Conservation (phyloP, 164 flowering plant species). For the grape (Vitis vinifera) region DNA sequence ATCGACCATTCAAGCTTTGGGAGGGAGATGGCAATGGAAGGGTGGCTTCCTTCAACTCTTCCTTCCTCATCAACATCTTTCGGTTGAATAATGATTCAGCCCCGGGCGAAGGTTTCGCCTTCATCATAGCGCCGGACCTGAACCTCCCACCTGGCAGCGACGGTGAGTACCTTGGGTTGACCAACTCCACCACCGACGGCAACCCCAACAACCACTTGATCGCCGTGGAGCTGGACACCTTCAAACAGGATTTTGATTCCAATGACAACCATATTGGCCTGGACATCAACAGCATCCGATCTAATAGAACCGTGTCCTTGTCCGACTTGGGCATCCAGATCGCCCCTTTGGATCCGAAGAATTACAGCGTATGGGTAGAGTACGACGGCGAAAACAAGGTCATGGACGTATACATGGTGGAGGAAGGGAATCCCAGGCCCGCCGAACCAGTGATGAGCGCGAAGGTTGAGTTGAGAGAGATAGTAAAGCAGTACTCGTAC, state of each 20-base stretch:
- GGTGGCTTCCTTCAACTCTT: constrained; percentile 30
- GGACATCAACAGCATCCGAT: constrained; percentile 27
- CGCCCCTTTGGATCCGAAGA: constrained; percentile 13
- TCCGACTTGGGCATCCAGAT: constrained; percentile 12
- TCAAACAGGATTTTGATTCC: constrained; percentile 27
- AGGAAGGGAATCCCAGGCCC: constrained; percentile 14
- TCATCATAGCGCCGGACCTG: constrained; percentile 27
- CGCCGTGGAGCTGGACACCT: constrained; percentile 35
- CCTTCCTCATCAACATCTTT: constrained; percentile 25
- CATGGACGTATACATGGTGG: constrained; percentile 25
- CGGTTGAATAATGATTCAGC: constrained; percentile 5
- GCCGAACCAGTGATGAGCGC: constrained; percentile 14
- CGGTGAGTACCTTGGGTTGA: constrained; percentile 25
- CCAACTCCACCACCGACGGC: constrained; percentile 33
- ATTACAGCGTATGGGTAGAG: constrained; percentile 25
- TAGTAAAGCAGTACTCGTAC: constrained; percentile 21
- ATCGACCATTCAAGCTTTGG: constrained; percentile 17
- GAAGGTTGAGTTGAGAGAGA: constrained; percentile 15
- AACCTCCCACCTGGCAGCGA: constrained; percentile 13
- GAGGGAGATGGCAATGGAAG: not conserved
- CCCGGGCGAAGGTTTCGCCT: constrained; percentile 30
- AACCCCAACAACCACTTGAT: constrained; percentile 21
- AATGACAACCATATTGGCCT: constrained; percentile 35
- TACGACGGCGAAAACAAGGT: constrained; percentile 20
- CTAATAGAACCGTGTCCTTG: constrained; percentile 18